phyloP scores from a whole-genome alignment of 2,329 filamentous ascomycete species.

The Nectriaceae sp. region DNA sequence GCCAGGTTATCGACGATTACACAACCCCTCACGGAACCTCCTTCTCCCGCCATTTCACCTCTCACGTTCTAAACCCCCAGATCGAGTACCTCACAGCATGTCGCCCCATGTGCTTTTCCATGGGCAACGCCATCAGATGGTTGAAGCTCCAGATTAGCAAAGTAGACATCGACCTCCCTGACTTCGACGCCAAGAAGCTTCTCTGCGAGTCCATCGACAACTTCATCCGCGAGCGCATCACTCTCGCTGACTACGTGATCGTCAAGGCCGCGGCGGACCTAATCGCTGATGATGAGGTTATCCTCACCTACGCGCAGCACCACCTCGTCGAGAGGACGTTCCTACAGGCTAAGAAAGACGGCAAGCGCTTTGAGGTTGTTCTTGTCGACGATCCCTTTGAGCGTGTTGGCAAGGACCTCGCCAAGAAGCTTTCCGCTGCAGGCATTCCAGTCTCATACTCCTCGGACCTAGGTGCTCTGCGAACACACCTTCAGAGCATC shows the following conservation, averaged over 20 bases:
- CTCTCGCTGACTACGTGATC: slow-evolving; percentile 83
- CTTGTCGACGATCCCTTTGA: slow-evolving; percentile 73
- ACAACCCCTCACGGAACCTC: slow-evolving; percentile 83
- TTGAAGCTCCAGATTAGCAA: slow-evolving; percentile 91
- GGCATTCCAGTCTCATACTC: slow-evolving; percentile 81
- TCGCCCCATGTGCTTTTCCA: slow-evolving; percentile 92
- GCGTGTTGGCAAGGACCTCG: slow-evolving; percentile 58
- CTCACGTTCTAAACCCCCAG: slow-evolving; percentile 88
- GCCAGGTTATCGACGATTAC: slow-evolving; percentile 87
- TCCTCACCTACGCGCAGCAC: slow-evolving; percentile 86
- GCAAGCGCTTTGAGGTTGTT: slow-evolving; percentile 79
- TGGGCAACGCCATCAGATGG: slow-evolving; percentile 95
- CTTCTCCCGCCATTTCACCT: slow-evolving; percentile 86
- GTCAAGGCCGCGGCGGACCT: slow-evolving; percentile 72
- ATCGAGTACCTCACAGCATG: slow-evolving; percentile 94
- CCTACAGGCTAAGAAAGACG: slow-evolving; percentile 67
- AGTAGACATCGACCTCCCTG: slow-evolving; percentile 82
- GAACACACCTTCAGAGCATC: slow-evolving; percentile 65
- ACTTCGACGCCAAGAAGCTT: slow-evolving; percentile 77
- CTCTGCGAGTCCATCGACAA: slow-evolving; percentile 81
- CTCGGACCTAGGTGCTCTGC: slow-evolving; percentile 73
- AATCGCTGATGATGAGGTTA: slow-evolving; percentile 76
- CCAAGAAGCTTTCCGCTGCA: slow-evolving; percentile 65
- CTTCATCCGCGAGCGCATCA: slow-evolving; percentile 89
- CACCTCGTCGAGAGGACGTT: slow-evolving; percentile 84